Evolutionary conservation across 805 yeast genomes (phyloP).

Genomic region (Ogataea philodendri): DNA sequence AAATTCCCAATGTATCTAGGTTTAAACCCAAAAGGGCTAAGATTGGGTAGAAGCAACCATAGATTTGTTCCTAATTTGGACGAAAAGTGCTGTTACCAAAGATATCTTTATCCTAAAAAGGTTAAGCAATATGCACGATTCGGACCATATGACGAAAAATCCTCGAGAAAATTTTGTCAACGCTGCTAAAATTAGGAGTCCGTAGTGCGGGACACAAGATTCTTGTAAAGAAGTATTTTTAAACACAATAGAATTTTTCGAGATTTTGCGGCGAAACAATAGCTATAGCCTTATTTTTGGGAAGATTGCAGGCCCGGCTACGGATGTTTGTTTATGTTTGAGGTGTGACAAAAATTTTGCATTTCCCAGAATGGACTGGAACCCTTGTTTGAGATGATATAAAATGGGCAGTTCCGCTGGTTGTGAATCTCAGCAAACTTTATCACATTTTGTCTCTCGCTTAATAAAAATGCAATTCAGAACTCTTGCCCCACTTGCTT

Average conservation of each 20-base stretch:
- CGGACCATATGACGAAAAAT: not conserved
- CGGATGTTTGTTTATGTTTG: constrained; percentile 18
- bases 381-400: constrained; percentile 8
- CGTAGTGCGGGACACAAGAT: constrained; percentile 8
- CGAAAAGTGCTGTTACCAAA: not conserved
- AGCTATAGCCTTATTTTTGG: not conserved
- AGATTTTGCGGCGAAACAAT: constrained; percentile 4
- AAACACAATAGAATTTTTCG: constrained; percentile 1
- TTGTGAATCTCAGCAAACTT: constrained; percentile 7
- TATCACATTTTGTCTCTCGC: constrained; percentile 32
- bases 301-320: constrained; percentile 6
- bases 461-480: constrained; percentile 37
- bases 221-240: constrained; percentile 5
- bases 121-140: not conserved
- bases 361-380: constrained; percentile 12
- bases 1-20: constrained; percentile 1
- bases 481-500: constrained; percentile 34
- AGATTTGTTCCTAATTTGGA: not conserved
- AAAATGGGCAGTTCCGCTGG: constrained; percentile 8
- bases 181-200: constrained; percentile 6
- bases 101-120: constrained; percentile 3
- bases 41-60: not conserved
- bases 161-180: not conserved
- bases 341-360: constrained; percentile 11
- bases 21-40: not conserved